Evolutionary conservation across 495 filamentous ascomycete species (phyloP).

Genomic region (Annulohypoxylon stygium): DNA sequence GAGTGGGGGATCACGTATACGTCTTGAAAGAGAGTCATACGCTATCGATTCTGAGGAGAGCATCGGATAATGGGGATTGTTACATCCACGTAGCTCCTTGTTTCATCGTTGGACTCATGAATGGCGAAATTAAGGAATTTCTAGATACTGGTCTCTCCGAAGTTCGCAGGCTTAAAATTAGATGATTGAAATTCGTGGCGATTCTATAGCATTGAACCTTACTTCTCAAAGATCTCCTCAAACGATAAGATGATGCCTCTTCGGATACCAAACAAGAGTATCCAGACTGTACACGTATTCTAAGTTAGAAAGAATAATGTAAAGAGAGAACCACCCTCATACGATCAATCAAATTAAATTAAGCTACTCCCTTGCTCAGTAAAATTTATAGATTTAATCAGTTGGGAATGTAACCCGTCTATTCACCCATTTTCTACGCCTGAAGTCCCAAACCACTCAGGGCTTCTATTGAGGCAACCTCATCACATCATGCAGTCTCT

Average conservation of each 20-base stretch:
- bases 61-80: neutral
- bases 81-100: constrained; percentile 4
- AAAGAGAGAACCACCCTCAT: no score
- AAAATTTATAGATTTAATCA: constrained; percentile 17
- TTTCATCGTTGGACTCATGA: constrained; percentile 17
- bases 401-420: constrained; percentile 25
- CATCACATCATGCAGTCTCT: constrained; percentile 10
- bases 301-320: no score
- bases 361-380: neutral
- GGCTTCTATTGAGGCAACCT: neutral
- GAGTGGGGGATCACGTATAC: constrained; percentile 4
- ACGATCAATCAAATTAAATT: constrained; percentile 17
- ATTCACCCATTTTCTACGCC: constrained; percentile 10
- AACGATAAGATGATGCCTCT: no score
- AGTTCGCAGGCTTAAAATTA: constrained; percentile 13
- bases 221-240: no score
- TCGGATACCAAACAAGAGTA: no score
- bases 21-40: constrained; percentile 18
- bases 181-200: neutral
- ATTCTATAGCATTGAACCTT: no score
- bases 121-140: constrained; percentile 8
- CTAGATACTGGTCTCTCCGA: neutral
- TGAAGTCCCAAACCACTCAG: neutral
- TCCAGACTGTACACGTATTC: no score
- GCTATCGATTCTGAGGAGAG: constrained; percentile 5